Evolutionary conservation across 305 asterid species (phyloP).

Genomic region (Lippia alba): DNA sequence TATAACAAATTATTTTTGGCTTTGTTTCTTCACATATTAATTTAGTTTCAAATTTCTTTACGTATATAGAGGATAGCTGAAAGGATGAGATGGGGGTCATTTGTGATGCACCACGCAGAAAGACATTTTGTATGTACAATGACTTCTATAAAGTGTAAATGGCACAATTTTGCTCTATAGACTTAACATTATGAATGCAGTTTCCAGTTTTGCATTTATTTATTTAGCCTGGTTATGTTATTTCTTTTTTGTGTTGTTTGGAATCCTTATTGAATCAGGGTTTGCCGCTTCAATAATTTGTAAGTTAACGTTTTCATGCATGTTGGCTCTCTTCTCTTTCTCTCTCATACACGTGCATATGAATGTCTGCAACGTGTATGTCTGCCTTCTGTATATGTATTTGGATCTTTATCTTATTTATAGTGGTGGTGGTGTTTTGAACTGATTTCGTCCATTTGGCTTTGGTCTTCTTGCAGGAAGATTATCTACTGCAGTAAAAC

Average conservation of each 20-base stretch:
- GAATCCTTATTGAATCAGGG: not conserved
- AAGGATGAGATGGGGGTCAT: slow-evolving; percentile 57
- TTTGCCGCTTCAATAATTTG: too few relatives aligned
- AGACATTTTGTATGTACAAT: slow-evolving; percentile 63
- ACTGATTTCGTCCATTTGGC: slow-evolving; percentile 17
- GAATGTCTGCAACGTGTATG: too few relatives aligned
- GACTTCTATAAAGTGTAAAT: slow-evolving; percentile 66
- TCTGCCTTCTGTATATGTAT: not conserved
- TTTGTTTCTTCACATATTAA: slow-evolving; percentile 40
- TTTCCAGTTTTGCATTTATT: not conserved
- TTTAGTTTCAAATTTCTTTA: slow-evolving; percentile 44
- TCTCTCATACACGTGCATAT: not conserved
- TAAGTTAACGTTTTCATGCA: too few relatives aligned
- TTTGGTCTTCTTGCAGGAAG: slow-evolving; percentile 15
- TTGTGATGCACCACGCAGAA: slow-evolving; percentile 44
- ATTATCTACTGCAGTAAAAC: not conserved
- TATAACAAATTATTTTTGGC: slow-evolving; percentile 41
- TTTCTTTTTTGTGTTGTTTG: not conserved
- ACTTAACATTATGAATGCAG: slow-evolving; percentile 36
- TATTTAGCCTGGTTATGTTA: slow-evolving; percentile 13
- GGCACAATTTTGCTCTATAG: slow-evolving; percentile 67
- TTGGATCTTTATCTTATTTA: not conserved
- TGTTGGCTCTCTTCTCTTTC: not conserved
- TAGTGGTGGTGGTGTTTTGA: slow-evolving; percentile 13
- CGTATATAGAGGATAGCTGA: slow-evolving; percentile 71